phyloP scores from a whole-genome alignment of 1,284 basidiomycete species.

The Tilletia walkeri region DNA sequence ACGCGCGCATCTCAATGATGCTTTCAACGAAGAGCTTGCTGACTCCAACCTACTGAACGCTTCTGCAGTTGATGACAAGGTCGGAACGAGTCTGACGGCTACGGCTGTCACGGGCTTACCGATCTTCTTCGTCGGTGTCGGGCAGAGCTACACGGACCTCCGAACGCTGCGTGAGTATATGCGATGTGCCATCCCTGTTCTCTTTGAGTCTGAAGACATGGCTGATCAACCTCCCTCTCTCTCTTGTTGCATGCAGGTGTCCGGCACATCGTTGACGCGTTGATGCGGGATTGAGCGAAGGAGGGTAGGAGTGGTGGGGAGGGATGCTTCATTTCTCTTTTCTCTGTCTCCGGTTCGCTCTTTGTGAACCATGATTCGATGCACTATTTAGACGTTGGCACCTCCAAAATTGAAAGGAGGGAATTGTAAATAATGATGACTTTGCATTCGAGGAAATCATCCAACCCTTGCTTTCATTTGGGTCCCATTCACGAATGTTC shows the following conservation, averaged over 20 bases:
- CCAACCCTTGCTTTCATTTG: no score
- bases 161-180: conserved; percentile 37
- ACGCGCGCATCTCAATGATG: neutral
- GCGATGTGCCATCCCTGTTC: neutral
- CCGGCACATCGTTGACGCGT: conserved; percentile 51
- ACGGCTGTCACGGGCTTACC: conserved; percentile 53
- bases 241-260: conserved; percentile 25
- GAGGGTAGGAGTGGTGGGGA: neutral
- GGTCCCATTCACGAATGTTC: no score
- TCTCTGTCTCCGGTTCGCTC: no score
- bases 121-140: conserved; percentile 53
- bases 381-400: no score
- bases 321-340: neutral
- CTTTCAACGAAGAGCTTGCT: neutral
- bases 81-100: conserved; percentile 51
- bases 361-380: no score
- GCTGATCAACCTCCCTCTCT: neutral
- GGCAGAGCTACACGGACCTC: conserved; percentile 55
- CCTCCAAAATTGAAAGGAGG: no score
- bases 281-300: conserved; percentile 44
- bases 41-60: neutral
- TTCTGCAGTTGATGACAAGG: conserved; percentile 42
- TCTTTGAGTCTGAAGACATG: neutral
- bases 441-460: no score
- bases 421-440: no score